Conservation (phyloP, 2,329 filamentous ascomycete genomes). For the Nemania sp. region DNA sequence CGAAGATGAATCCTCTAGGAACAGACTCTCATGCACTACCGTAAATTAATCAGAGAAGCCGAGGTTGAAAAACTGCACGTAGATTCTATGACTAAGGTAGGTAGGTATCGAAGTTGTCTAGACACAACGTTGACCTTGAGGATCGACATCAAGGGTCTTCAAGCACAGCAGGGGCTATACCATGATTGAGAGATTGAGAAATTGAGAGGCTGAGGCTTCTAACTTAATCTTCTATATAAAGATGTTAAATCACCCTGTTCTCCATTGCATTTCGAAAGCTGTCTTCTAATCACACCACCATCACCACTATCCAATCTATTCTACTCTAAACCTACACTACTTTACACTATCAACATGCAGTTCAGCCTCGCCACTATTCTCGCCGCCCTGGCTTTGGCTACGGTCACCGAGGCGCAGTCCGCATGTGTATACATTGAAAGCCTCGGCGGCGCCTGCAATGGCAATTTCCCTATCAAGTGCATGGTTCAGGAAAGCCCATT, state of each 20-base stretch:
- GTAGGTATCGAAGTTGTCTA: constrained; percentile 11
- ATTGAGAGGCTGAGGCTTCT: constrained; percentile 9
- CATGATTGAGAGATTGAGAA: constrained; percentile 14
- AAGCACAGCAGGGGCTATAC: constrained; percentile 12
- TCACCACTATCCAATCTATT: constrained; percentile 15
- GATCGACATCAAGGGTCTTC: constrained; percentile 10
- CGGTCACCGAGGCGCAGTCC: constrained; percentile 13
- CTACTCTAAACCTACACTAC: constrained; percentile 16
- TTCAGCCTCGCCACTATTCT: constrained; percentile 23
- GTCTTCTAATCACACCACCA: constrained; percentile 18
- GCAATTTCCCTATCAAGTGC: constrained; percentile 16
- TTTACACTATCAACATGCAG: constrained; percentile 21
- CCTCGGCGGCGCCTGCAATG: constrained; percentile 22
- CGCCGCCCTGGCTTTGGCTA: constrained; percentile 21
- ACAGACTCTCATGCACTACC: constrained; percentile 1
- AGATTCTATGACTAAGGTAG: constrained; percentile 16
- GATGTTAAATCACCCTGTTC: constrained; percentile 16
- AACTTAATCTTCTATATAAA: constrained; percentile 18
- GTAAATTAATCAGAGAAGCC: constrained; percentile 7
- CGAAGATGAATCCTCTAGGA: constrained; percentile 3
- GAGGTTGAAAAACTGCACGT: constrained; percentile 1
- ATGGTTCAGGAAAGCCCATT: constrained; percentile 21
- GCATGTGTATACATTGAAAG: constrained; percentile 16
- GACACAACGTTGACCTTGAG: constrained; percentile 14
- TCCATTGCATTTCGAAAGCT: constrained; percentile 17